Conservation (phyloP, 768 basidiomycete genomes). For the Lactarius quietus region DNA sequence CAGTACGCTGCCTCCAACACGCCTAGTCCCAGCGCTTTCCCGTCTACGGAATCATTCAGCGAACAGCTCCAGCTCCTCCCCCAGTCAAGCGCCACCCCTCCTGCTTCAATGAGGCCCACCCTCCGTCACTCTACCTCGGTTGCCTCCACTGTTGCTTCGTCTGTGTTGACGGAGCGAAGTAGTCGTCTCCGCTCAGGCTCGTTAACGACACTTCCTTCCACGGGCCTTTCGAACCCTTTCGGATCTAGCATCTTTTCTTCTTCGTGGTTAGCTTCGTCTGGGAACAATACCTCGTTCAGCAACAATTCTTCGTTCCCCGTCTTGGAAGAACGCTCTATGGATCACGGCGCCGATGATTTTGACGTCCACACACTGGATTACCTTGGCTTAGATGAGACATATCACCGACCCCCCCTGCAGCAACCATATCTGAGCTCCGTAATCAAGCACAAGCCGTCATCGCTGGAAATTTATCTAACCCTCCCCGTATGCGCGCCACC, state of each 20-base stretch:
- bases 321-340: conserved; percentile 79
- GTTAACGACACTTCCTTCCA: conserved; percentile 74
- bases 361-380: conserved; percentile 96
- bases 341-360: conserved; percentile 80
- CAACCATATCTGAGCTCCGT: conserved; percentile 84
- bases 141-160: conserved; percentile 53
- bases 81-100: conserved; percentile 38
- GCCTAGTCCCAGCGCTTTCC: conserved; percentile 42
- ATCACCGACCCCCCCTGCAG: conserved; percentile 73
- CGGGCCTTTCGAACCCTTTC: conserved; percentile 74
- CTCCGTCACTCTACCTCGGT: conserved; percentile 76
- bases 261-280: conserved; percentile 74
- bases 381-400: conserved; percentile 83
- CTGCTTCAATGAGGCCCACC: conserved; percentile 54
- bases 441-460: conserved; percentile 90
- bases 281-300: conserved; percentile 46
- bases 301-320: conserved; percentile 50
- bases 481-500: conserved; percentile 78
- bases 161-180: conserved; percentile 57
- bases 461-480: conserved; percentile 75
- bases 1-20: conserved; percentile 68
- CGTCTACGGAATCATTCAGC: conserved; percentile 49
- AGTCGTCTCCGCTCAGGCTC: conserved; percentile 92
- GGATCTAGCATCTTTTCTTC: conserved; percentile 88
- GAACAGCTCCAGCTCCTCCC: conserved; percentile 42